A percentile compares a stretch with the other conserved stretches of the same genome.
Conservation (phyloP, 1,284 basidiomycete genomes). For the Ceratobasidium sp. region DNA sequence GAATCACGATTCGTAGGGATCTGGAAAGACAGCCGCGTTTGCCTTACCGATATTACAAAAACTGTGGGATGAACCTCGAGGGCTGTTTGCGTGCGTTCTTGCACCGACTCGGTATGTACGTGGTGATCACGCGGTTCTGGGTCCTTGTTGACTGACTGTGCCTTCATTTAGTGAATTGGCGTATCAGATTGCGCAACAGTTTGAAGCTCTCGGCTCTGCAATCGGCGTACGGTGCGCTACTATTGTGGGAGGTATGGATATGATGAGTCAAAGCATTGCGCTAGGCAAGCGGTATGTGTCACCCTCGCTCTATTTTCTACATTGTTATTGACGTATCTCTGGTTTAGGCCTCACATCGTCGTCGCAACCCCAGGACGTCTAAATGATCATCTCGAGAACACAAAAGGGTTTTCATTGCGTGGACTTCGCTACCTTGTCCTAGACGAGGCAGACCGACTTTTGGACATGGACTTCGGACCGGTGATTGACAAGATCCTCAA, state of each 20-base stretch:
- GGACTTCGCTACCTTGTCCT: constrained; percentile 64
- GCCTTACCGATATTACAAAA: constrained; percentile 95
- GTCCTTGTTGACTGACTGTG: background rate
- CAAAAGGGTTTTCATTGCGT: constrained; percentile 53
- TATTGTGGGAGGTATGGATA: constrained; percentile 98
- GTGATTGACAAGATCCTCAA: constrained; percentile 85
- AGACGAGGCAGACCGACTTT: constrained; percentile 92
- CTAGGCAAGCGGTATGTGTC: too few species aligned
- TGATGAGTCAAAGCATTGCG: constrained; percentile 79
- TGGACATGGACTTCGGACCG: constrained; percentile 90
- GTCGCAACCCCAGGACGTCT: constrained; percentile 97
- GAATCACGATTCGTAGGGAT: constrained; percentile 54
- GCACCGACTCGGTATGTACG: constrained; percentile 87
- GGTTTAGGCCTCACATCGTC: constrained; percentile 89
- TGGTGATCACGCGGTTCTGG: background rate
- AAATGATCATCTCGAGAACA: constrained; percentile 88
- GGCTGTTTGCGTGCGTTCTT: constrained; percentile 91
- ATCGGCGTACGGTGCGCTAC: constrained; percentile 87
- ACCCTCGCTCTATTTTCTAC: too few species aligned
- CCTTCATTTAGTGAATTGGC: constrained; percentile 82
- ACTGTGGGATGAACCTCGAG: constrained; percentile 89
- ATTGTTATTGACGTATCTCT: constrained; percentile 64
- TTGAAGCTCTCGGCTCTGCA: constrained; percentile 88
- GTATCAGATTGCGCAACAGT: constrained; percentile 97
- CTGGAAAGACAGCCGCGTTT: constrained; percentile 98